Conservation (phyloP, 768 basidiomycete genomes). For the Gyrodon lividus region DNA sequence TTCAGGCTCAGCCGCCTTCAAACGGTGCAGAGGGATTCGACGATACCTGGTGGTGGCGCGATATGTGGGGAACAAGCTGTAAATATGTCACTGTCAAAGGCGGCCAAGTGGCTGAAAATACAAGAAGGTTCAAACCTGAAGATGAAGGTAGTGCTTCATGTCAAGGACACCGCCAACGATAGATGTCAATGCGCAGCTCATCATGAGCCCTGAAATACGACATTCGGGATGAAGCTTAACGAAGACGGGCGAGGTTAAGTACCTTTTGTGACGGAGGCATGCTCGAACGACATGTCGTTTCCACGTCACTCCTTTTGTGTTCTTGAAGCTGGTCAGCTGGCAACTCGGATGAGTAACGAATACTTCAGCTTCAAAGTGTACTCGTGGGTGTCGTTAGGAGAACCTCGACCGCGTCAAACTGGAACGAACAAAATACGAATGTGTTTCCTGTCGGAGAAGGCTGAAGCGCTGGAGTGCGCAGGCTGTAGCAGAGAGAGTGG, state of each 20-base stretch:
- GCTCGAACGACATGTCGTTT: slow-evolving; percentile 68
- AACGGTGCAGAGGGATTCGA: slow-evolving; percentile 2
- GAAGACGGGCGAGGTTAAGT: neutral
- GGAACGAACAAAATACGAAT: too few species aligned
- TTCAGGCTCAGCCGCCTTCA: slow-evolving; percentile 32
- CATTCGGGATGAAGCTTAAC: slow-evolving; percentile 2
- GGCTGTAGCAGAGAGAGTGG: too few species aligned
- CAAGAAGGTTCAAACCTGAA: slow-evolving; percentile 53
- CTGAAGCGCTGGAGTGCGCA: too few species aligned
- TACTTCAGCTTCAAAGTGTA: too few species aligned
- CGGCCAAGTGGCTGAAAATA: neutral
- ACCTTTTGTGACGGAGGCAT: slow-evolving; percentile 87
- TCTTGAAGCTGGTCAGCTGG: neutral
- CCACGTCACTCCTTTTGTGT: too few species aligned
- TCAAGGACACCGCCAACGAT: slow-evolving; percentile 77
- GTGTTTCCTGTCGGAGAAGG: too few species aligned
- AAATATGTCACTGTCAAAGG: slow-evolving; percentile 7
- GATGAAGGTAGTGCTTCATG: slow-evolving; percentile 83
- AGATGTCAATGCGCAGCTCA: slow-evolving; percentile 68
- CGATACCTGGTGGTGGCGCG: slow-evolving; percentile 81
- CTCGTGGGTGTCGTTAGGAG: too few species aligned
- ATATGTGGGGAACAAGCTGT: slow-evolving; percentile 84
- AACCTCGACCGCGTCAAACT: too few species aligned
- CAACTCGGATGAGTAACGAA: neutral
- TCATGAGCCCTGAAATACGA: slow-evolving; percentile 64